Evolutionary conservation across 2,329 filamentous ascomycete species (phyloP), one percentile per base, ranked within the genome.

Genomic region (Graphilbum fragrans): DNA sequence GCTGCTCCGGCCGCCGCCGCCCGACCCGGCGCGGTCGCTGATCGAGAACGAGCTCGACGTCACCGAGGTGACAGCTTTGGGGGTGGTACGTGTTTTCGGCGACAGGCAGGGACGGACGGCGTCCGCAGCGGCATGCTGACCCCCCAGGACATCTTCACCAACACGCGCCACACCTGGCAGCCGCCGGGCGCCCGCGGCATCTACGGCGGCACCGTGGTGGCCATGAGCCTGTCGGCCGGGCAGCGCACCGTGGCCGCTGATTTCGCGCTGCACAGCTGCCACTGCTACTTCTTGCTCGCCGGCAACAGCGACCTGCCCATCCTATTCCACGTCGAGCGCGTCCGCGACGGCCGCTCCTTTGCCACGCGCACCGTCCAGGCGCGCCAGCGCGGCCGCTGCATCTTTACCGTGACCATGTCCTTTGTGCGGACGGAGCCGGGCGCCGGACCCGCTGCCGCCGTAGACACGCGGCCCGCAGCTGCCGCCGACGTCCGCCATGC

Each of bases 261-360:
- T 57, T 95, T 94, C 62, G 74, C 80, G 45, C 78, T 92, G 38
- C 92, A 98, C 68, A 90, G 82, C 56, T 95, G 94, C 83, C 92
- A 98, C 72, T 96, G 92, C 74, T 98, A 96, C 68, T 98, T 98
- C 61, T 80, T 98, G 27, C 78, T 96, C 2, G 88, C 90, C 5
- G 92, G 92, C 22, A 84, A 90, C 55, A 72, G 77, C 12, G 77
- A 82, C 45, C 81, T 92, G 17, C 90, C 92, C 25, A 83, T 96
- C 50, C 72, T 95, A 47, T 96, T 94, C 66, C 86, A 95, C 57
- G 92, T 98, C 37, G 92, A 96, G 66, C 77, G 85, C 40, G 86
- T 98, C 37, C 81, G 92, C 42, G 86, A 94, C 57, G 92, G 92
- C 9, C 79, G 82, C 45, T 88, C 82, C 39, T 98, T 88, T 59